Evolutionary conservation across 2,329 filamentous ascomycete species (phyloP).

Genomic region (Talaromyces amestolkiae): DNA sequence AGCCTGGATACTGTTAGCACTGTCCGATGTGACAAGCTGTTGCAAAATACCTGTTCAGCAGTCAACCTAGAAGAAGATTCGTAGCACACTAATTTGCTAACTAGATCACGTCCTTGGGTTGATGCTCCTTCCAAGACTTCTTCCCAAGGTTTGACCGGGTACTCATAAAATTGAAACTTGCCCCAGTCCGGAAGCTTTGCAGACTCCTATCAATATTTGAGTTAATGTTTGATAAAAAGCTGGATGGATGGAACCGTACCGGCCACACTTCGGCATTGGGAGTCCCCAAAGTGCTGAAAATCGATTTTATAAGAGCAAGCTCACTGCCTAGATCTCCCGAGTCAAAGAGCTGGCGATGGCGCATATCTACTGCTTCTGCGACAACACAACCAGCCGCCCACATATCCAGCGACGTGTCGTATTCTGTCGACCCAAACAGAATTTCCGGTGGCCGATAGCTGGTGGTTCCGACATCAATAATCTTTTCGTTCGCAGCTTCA

Average conservation of each 20-base stretch:
- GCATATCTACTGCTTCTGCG: slow-evolving; percentile 65
- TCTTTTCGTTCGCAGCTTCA: slow-evolving; percentile 68
- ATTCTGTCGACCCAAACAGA: slow-evolving; percentile 76
- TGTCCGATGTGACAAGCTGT: slow-evolving; percentile 1
- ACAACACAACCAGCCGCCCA: slow-evolving; percentile 86
- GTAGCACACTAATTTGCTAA: slow-evolving; percentile 68
- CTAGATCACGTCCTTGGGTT: slow-evolving; percentile 61
- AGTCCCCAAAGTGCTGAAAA: slow-evolving; percentile 88
- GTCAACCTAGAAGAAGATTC: slow-evolving; percentile 66
- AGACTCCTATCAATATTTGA: slow-evolving; percentile 30
- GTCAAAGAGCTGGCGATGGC: slow-evolving; percentile 69
- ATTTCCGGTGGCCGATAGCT: slow-evolving; percentile 87
- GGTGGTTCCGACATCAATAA: slow-evolving; percentile 90
- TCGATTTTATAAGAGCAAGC: slow-evolving; percentile 82
- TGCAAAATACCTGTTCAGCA: slow-evolving; percentile 57
- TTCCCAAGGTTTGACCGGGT: slow-evolving; percentile 66
- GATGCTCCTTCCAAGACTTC: slow-evolving; percentile 64
- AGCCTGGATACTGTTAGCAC: slow-evolving; percentile 28
- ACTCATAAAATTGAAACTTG: slow-evolving; percentile 75
- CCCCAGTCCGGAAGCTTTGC: slow-evolving; percentile 76
- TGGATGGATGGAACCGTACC: slow-evolving; percentile 44
- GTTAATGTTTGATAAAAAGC: slow-evolving; percentile 1
- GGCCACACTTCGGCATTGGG: slow-evolving; percentile 81
- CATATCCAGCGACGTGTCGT: slow-evolving; percentile 73
- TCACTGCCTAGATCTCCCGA: slow-evolving; percentile 90